Base-by-base conservation (phyloP, 352 stramenopile genomes). In the Globisporangium nagaii region DNA sequence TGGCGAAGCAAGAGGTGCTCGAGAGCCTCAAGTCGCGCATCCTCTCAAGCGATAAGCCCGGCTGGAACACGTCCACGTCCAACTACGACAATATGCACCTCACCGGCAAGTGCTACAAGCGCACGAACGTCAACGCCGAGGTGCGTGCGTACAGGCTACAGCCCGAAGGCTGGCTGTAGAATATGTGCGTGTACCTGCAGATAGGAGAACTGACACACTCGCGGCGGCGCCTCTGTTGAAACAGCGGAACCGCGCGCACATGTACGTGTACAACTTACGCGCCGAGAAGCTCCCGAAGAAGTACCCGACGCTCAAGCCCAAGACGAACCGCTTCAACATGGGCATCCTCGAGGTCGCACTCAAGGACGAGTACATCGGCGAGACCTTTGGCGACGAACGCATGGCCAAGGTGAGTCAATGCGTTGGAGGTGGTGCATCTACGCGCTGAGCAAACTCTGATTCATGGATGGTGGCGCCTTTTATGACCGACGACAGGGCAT, bases 201-300 rank as follows among this genome's bases (percentile, higher is more conserved):
- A 41, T n/a, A 41, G 22, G 36, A 39, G 34, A 39, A 44, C 22
- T 44, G n/a, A 44, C 22, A 27, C 15, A 12, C 15, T 32, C 17
- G 42, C 15, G 28, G 4, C n/a, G n/a, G n/a, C n/a, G n/a, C n/a
- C n/a, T n/a, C n/a, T n/a, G n/a, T n/a, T 41, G 10, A 7, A 10
- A 37, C 48, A 93, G 82, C 62, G 81, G 48, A 90, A 87, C 55
- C 82, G 78, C 25, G 64, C 65, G 19, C 75, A 88, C 63, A 88
- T 95, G 79, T 94, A 88, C 53, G 62, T 67, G 45, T 93, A 95
- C 78, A 94, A 93, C 60, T 90, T 80, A 36, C 79, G 85, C 13
- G 85, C 85, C 46, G 83, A 95, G 64, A 87, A 88, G 51, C 61
- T 95, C 11, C 85, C 85, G 8, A 80, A 75, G 43, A 94, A 93